Evolutionary conservation across 163 green algal genomes (phyloP), one percentile per base, ranked within the genome.

Genomic region (Scenedesmus sp.): DNA sequence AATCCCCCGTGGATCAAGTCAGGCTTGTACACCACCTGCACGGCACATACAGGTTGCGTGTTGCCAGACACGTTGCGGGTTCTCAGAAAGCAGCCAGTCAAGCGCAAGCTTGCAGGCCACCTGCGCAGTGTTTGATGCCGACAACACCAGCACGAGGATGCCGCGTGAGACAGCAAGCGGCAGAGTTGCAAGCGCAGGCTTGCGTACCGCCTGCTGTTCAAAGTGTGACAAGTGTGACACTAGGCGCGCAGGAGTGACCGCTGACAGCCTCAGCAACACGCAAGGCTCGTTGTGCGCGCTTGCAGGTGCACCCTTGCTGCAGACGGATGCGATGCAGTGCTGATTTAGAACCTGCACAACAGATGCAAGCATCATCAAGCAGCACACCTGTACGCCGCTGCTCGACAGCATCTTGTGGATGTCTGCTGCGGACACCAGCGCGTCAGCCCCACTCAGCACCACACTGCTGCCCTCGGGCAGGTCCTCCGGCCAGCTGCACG

Each of bases 381-480:
- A 22, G 72, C 73, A n/a, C 37, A 49, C 73, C 73, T 83, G 73
- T 12, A 84, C 37, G 22, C 78, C 40, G 78, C 78, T 56, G 78
- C 12, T 84, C 42, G 18, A 2, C 20, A 89, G 40, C 83, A 89
- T 89, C 3, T 56, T 59, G 33, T 33, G 22, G 22, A 89, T 81
- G 18, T 89, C 83, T 30, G 18, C 24, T 43, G 83, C 59, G 5
- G 42, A 26, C 68, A 92, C 43, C 20, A 92, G 81, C 12, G 46
- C 88, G 68, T 91, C 87, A 22, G 24, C 35, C 13, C 42, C 81
- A 49, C 46, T 42, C 7, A 92, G 61, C 56, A 92, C 59, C 59
- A 88, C 88, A 37, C 15, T 35, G 51, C 61, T 81, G 79, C 88
- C 81, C 18, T n/a, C 22, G 2, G 88, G 88, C 59, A 91, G 78